phyloP scores from a whole-genome alignment of 192 early-diverging fungal species.

The Coemansia sp. region DNA sequence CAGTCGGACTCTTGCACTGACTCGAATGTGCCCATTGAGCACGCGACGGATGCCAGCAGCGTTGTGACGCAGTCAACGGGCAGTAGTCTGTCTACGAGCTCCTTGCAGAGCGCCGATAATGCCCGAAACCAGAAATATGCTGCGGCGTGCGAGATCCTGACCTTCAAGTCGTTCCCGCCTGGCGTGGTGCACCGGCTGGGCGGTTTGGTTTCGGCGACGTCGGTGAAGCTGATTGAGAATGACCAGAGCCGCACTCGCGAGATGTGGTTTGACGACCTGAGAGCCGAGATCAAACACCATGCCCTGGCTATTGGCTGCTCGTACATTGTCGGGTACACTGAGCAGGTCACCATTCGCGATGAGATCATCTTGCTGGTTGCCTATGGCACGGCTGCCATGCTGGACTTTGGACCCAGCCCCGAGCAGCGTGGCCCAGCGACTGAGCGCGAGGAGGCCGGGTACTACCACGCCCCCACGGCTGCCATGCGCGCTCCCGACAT shows the following conservation, averaged over 20 bases:
- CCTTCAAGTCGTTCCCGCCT: slow-evolving; percentile 55
- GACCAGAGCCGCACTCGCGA: slow-evolving; percentile 50
- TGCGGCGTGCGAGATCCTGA: slow-evolving; percentile 35
- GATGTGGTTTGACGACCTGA: slow-evolving; percentile 69
- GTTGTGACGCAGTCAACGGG: slow-evolving; percentile 10
- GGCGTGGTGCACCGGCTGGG: slow-evolving; percentile 55
- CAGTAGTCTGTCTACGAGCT: slow-evolving; percentile 20
- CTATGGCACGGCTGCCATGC: slow-evolving; percentile 70
- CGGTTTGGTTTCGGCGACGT: slow-evolving; percentile 61
- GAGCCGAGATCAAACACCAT: slow-evolving; percentile 78
- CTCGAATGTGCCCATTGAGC: background rate
- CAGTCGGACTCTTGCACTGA: background rate
- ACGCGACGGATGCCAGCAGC: slow-evolving; percentile 5
- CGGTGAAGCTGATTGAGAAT: slow-evolving; percentile 60
- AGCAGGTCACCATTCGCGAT: slow-evolving; percentile 61
- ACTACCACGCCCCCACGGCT: background rate
- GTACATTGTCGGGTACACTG: slow-evolving; percentile 72
- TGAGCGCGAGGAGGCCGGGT: background rate
- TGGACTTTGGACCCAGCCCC: slow-evolving; percentile 45
- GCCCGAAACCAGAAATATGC: slow-evolving; percentile 17
- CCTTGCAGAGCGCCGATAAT: slow-evolving; percentile 23
- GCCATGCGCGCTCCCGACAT: slow-evolving; percentile 1
- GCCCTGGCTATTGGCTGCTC: slow-evolving; percentile 66
- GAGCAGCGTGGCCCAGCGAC: slow-evolving; percentile 1
- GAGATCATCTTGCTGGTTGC: slow-evolving; percentile 67